Percentiles rank a stretch among this genome's conserved stretches.
Evolutionary conservation across 306 rosid genomes (phyloP).

Genomic region (Gleditsia sinensis): DNA sequence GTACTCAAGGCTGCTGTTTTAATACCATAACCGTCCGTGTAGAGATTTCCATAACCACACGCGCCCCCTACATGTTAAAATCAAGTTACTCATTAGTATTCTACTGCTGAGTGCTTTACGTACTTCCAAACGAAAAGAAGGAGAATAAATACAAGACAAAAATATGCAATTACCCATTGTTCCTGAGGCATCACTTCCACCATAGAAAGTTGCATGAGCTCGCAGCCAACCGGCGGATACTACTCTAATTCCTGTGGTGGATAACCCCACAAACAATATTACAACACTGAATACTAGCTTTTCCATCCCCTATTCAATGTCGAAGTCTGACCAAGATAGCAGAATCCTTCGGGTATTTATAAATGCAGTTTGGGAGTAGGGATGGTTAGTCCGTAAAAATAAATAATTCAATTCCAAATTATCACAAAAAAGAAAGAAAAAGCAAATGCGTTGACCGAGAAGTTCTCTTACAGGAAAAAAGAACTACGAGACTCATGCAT

Average conservation of each 20-base stretch:
- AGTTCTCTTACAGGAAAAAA: not conserved
- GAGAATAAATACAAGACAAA: no score
- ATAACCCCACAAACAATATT: slow-evolving; percentile 31
- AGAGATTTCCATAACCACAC: slow-evolving; percentile 70
- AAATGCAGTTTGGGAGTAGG: slow-evolving; percentile 26
- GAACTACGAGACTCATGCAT: not conserved
- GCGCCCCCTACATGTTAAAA: slow-evolving; percentile 59
- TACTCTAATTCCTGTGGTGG: slow-evolving; percentile 36
- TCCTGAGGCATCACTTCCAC: slow-evolving; percentile 73
- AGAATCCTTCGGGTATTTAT: slow-evolving; percentile 35
- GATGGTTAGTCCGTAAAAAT: slow-evolving; percentile 22
- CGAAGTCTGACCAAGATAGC: slow-evolving; percentile 17
- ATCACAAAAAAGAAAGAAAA: not conserved
- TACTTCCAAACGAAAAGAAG: not conserved
- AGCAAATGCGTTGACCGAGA: slow-evolving; percentile 27
- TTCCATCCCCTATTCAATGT: slow-evolving; percentile 39
- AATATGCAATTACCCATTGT: slow-evolving; percentile 59
- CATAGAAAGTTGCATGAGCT: slow-evolving; percentile 71
- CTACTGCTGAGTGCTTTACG: no score
- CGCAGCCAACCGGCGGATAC: slow-evolving; percentile 44
- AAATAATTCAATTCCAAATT: slow-evolving; percentile 1
- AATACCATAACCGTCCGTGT: slow-evolving; percentile 57
- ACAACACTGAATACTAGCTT: slow-evolving; percentile 24
- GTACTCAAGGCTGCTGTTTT: slow-evolving; percentile 72
- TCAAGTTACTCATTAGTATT: no score